Percentiles rank a stretch among this genome's conserved stretches.
These are phyloP conservation scores for Lentinula edodes DNA, from an alignment of 768 basidiomycete genomes.

Conservation along the genomic window DNA sequence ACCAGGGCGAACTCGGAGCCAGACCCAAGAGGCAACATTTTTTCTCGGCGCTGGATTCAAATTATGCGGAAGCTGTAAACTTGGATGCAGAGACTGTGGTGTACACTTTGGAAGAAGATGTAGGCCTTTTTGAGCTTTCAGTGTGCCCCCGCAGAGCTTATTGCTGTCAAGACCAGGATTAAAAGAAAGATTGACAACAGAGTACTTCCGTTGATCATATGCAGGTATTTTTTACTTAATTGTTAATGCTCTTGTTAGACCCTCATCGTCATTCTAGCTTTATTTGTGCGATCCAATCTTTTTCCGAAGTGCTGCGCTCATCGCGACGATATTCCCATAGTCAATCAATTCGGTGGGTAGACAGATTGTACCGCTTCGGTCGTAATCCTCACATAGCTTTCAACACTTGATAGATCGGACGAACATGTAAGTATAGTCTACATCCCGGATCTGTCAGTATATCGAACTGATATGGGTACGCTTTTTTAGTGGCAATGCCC, in stretches of 20 bases:
- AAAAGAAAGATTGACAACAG: constrained; percentile 44
- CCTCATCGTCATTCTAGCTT: constrained; percentile 1
- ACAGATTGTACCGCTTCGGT: neutral
- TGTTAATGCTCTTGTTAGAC: constrained; percentile 30
- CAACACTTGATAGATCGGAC: constrained; percentile 37
- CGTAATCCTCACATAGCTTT: neutral
- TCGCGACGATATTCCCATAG: constrained; percentile 14
- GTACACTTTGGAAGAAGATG: constrained; percentile 45
- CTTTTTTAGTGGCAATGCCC: constrained; percentile 44
- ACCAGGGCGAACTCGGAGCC: neutral
- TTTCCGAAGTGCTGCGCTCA: neutral
- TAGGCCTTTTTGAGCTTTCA: constrained; percentile 9
- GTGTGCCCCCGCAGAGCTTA: neutral
- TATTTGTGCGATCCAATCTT: neutral
- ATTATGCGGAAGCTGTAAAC: constrained; percentile 44
- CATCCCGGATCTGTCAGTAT: neutral
- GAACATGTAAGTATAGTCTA: constrained; percentile 35
- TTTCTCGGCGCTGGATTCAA: constrained; percentile 40
- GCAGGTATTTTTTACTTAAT: constrained; percentile 40
- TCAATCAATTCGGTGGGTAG: constrained; percentile 41
- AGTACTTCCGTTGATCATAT: constrained; percentile 44
- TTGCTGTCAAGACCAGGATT: constrained; percentile 19
- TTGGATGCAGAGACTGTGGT: constrained; percentile 42
- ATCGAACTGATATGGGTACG: neutral
- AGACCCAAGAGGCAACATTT: constrained; percentile 27